Evolutionary conservation across 2,329 filamentous ascomycete species (phyloP), one percentile per base, ranked within the genome.

Genomic region (Colletotrichum melonis): DNA sequence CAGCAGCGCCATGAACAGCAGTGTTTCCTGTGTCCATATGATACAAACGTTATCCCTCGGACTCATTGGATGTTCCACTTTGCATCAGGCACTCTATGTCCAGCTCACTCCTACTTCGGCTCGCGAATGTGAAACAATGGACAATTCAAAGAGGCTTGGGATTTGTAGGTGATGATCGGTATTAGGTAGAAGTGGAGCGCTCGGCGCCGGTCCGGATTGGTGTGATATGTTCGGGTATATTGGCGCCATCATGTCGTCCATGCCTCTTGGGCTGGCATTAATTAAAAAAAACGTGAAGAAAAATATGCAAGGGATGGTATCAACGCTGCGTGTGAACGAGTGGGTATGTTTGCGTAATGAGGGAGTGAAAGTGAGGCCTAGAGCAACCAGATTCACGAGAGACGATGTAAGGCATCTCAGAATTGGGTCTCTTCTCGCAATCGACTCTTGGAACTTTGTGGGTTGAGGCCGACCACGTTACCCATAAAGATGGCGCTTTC

Each of bases 401-500:
- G 68, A 67, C 60, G 52, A 55, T 55, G 76, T 67, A 76, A 56
- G 77, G 78, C 71, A 74, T 73, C 74, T 81, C 79, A 87, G 75
- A 85, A 87, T 76, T 84, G 85, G n/a, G 84, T 85, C 79, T 90
- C 88, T 74, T 90, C 88, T 49, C 88, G 84, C 42, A 90, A 81
- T 12, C 88, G 88, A 75, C 87, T 89, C 78, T 86, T 88, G 0
- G 87, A 88, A 52, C 82, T 81, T 76, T 89, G 88, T 24, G 86
- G 84, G 66, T 84, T 87, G 38, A 89, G 80, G 30, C 85, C 84
- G 77, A 85, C 81, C 79, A 87, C 84, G 26, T 82, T 81, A 78
- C 88, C 85, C 78, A 87, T 86, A 73, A 91, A 89, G 80, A 92
- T 89, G 58, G 86, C 84, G 77, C 91, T 92, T 80, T 92, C 90